Conservation (phyloP, 83 land plant genomes). For the Isoetes engelmannii region DNA sequence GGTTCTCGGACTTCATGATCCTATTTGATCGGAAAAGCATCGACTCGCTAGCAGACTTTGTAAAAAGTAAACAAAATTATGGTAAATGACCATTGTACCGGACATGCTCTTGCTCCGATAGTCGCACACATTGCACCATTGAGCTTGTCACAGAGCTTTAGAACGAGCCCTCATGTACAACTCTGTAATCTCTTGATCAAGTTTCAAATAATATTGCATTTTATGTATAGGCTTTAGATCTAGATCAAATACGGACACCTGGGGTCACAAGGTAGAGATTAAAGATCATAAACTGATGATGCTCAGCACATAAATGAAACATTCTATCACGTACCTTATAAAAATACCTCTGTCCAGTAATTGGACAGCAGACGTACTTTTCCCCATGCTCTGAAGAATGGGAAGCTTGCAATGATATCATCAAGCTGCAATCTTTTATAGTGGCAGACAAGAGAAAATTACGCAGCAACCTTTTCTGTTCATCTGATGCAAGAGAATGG, state of each 20-base stretch:
- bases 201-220: constrained; percentile 49
- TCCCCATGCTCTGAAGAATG: neutral
- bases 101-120: too few species aligned
- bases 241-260: constrained; percentile 53
- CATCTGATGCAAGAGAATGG: constrained; percentile 54
- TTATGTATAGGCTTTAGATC: constrained; percentile 59
- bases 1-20: too few species aligned
- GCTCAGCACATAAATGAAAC: neutral
- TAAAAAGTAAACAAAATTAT: too few species aligned
- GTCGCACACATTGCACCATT: too few species aligned
- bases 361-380: constrained; percentile 25
- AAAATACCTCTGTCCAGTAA: constrained; percentile 40
- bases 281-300: neutral
- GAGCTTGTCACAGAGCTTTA: too few species aligned
- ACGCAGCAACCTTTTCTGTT: constrained; percentile 54
- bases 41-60: too few species aligned
- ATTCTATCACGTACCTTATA: constrained; percentile 48
- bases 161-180: constrained; percentile 22
- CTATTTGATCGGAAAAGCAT: too few species aligned
- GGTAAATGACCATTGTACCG: too few species aligned
- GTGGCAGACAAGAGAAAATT: constrained; percentile 83
- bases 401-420: constrained; percentile 58
- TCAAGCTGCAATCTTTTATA: constrained; percentile 93
- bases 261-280: constrained; percentile 4
- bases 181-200: constrained; percentile 58